Percentiles rank a stretch among this genome's conserved stretches.
These are phyloP conservation scores for Lepidium africanum DNA, from an alignment of 345 rosid genomes.

Conservation along the genomic window DNA sequence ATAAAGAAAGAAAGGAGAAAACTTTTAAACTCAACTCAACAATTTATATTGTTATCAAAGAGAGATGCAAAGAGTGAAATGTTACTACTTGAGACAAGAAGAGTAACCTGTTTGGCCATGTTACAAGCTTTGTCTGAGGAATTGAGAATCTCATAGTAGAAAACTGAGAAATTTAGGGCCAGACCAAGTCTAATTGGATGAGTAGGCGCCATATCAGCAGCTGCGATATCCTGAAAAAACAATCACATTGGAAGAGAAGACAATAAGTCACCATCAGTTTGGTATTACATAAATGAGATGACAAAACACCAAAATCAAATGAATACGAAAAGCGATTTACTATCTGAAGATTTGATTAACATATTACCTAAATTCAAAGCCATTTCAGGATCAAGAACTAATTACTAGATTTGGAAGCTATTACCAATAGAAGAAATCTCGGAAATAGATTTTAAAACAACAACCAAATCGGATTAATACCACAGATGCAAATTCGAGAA, in stretches of 20 bases:
- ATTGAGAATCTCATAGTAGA: slow-evolving; percentile 86
- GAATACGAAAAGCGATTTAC: background rate
- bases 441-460: background rate
- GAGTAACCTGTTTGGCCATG: slow-evolving; percentile 85
- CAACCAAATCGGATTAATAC: background rate
- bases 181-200: slow-evolving; percentile 87
- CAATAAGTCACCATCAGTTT: slow-evolving; percentile 9
- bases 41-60: background rate
- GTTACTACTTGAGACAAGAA: background rate
- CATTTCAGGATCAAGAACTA: slow-evolving; percentile 1
- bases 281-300: background rate
- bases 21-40: background rate
- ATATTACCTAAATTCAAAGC: background rate
- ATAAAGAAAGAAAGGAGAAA: background rate
- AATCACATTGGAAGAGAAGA: background rate
- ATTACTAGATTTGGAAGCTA: background rate
- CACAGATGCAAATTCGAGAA: background rate
- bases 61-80: background rate
- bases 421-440: background rate
- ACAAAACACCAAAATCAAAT: background rate
- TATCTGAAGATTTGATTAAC: background rate
- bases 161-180: slow-evolving; percentile 83
- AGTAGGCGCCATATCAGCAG: slow-evolving; percentile 78
- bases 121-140: slow-evolving; percentile 88
- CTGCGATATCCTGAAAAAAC: slow-evolving; percentile 52